phyloP scores from a whole-genome alignment of 73 alveolate species.

The Durusdinium trenchii region DNA sequence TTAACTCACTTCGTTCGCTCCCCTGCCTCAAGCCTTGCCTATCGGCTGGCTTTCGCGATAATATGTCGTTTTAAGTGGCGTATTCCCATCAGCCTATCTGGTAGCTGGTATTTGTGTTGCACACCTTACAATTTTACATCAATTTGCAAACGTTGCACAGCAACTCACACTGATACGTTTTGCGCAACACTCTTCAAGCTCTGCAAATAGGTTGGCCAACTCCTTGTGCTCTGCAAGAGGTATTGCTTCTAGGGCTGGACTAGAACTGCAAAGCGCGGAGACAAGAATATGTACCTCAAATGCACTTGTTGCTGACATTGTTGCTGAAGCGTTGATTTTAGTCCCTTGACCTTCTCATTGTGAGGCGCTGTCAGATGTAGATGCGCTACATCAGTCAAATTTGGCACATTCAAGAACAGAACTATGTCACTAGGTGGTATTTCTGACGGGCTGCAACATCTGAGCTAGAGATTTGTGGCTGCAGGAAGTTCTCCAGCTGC shows the following conservation, averaged over 20 bases:
- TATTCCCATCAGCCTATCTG: too few species aligned
- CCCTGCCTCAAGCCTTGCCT: too few species aligned
- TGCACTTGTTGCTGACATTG: background rate
- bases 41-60: too few species aligned
- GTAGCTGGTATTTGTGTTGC: too few species aligned
- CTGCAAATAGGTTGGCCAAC: too few species aligned
- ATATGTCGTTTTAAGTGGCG: too few species aligned
- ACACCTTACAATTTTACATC: too few species aligned
- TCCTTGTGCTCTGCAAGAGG: conserved; percentile 44
- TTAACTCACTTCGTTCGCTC: too few species aligned
- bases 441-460: conserved; percentile 18
- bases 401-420: background rate
- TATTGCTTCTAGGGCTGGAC: conserved; percentile 20
- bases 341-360: background rate
- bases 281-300: conserved; percentile 3
- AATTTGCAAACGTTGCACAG: too few species aligned
- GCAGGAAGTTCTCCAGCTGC: conserved; percentile 47
- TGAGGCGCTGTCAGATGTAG: too few species aligned
- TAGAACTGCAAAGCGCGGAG: conserved; percentile 26
- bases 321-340: background rate
- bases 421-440: background rate
- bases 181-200: too few species aligned
- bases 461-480: conserved; percentile 13
- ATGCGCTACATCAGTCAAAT: background rate
- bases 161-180: too few species aligned